phyloP scores from a whole-genome alignment of 208 protist species.

The Trypanosoma scelopori region DNA sequence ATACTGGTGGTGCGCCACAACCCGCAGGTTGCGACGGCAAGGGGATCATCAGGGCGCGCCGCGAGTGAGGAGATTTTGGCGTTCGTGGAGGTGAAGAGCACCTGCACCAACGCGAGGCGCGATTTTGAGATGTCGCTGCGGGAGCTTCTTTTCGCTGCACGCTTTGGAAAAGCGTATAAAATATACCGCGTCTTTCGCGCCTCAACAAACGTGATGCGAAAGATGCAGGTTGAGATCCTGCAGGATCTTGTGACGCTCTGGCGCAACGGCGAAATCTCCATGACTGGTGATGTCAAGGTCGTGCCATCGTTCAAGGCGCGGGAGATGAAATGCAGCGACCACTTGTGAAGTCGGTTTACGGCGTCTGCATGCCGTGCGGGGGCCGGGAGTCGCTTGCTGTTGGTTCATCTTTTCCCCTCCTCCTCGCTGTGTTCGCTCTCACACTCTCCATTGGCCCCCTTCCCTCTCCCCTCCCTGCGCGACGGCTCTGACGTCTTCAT shows the following conservation, averaged over 20 bases:
- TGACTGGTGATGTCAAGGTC: slow-evolving; percentile 75
- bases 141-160: slow-evolving; percentile 79
- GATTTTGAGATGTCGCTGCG: slow-evolving; percentile 84
- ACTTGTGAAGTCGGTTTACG: no score
- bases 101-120: slow-evolving; percentile 39
- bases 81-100: slow-evolving; percentile 86
- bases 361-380: no score
- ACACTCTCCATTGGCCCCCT: no score
- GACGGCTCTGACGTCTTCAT: no score
- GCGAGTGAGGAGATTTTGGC: slow-evolving; percentile 37
- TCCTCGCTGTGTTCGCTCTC: slow-evolving; percentile 8
- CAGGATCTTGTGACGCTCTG: slow-evolving; percentile 64
- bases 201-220: slow-evolving; percentile 39
- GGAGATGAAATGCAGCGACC: background rate
- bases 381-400: no score
- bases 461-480: no score
- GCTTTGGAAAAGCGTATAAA: slow-evolving; percentile 63
- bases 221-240: slow-evolving; percentile 57
- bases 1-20: slow-evolving; percentile 53
- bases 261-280: slow-evolving; percentile 56
- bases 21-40: slow-evolving; percentile 3
- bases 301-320: slow-evolving; percentile 28
- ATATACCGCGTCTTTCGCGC: slow-evolving; percentile 81
- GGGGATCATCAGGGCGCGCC: no score
- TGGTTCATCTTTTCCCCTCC: slow-evolving; percentile 7